These are phyloP conservation scores for Vigna hirtella DNA, from an alignment of 306 rosid species.

Conservation along the genomic window DNA sequence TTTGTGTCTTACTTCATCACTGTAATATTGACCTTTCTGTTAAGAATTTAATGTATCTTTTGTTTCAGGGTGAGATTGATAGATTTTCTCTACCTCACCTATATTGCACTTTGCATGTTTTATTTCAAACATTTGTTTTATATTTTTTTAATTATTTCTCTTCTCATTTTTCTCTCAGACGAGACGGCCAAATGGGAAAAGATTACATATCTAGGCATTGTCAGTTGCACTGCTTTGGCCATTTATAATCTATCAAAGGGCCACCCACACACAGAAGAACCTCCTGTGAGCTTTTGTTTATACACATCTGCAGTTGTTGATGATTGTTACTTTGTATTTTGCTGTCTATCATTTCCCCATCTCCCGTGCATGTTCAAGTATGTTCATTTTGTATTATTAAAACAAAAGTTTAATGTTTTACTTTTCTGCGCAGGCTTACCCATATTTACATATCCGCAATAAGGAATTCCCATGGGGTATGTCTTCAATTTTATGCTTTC, in stretches of 20 bases:
- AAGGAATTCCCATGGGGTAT: slow-evolving; percentile 99
- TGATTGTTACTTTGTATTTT: slow-evolving; percentile 2
- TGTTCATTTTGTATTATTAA: background rate
- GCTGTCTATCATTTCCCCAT: background rate
- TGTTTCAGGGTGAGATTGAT: slow-evolving; percentile 3
- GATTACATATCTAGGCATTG: slow-evolving; percentile 87
- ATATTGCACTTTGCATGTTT: background rate
- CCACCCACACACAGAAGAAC: slow-evolving; percentile 74
- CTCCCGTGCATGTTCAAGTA: background rate
- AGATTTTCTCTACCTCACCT: slow-evolving; percentile 7
- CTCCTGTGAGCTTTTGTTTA: slow-evolving; percentile 74
- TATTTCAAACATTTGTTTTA: background rate
- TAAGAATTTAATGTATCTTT: background rate
- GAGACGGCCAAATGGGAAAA: slow-evolving; percentile 99
- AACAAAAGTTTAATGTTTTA: background rate
- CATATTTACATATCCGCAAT: slow-evolving; percentile 82
- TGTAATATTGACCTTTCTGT: background rate
- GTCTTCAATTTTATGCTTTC: slow-evolving; percentile 32
- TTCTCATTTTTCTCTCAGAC: slow-evolving; percentile 45
- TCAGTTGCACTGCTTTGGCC: slow-evolving; percentile 65
- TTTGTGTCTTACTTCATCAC: background rate
- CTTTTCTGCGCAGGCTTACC: slow-evolving; percentile 49
- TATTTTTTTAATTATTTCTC: background rate
- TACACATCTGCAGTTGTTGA: slow-evolving; percentile 11
- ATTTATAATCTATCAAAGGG: slow-evolving; percentile 73